Evolutionary conservation across 371 early-diverging fungal species (phyloP), one percentile per base, ranked within the genome.

Genomic region (Chytridium lagenaria): DNA sequence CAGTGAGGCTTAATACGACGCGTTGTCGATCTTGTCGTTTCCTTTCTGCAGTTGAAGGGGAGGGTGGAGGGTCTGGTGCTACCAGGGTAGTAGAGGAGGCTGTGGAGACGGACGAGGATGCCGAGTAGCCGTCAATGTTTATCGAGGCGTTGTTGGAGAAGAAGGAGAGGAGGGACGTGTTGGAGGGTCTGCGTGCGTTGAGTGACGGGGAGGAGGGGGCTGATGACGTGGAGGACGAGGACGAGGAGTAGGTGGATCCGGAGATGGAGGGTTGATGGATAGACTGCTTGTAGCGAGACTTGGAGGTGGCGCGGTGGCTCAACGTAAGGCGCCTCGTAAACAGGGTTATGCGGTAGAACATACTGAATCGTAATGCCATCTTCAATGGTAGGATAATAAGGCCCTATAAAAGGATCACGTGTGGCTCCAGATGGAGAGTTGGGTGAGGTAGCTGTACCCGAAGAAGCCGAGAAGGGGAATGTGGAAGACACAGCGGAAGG

Each of bases 311-410:
- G 50, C 2, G 71, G 64, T 12, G 28, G 33, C 50, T 68, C 67
- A n/a, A 1, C 50, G 19, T 23, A 70, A 12, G 57, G 52, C 10
- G 78, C 72, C 59, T 28, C 67, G 64, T 67, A 64, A 0, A 0
- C 15, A 12, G 64, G 71, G 30, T 65, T 64, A 7, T 3, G 70
- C 28, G 74, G 66, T n/a, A 69, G 44, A 16, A 77, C 49, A 55
- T 59, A 77, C 57, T 80, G 80, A 28, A 77, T 19, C 1, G 71
- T 75, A 34, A 51, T 36, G 37, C 64, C 75, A 61, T 73, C 71
- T 68, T 80, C 80, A 30, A 80, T 76, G 34, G 80, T 77, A 19
- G 80, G 80, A 12, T 71, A 72, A 39, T 80, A 80, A 1, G 67
- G 50, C 44, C 69, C 71, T 19, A 68, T 59, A 30, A 69, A 74